A percentile compares a stretch with the other conserved stretches of the same genome.
Conservation (phyloP, 805 yeast genomes). For the Saturnispora galanensis region DNA sequence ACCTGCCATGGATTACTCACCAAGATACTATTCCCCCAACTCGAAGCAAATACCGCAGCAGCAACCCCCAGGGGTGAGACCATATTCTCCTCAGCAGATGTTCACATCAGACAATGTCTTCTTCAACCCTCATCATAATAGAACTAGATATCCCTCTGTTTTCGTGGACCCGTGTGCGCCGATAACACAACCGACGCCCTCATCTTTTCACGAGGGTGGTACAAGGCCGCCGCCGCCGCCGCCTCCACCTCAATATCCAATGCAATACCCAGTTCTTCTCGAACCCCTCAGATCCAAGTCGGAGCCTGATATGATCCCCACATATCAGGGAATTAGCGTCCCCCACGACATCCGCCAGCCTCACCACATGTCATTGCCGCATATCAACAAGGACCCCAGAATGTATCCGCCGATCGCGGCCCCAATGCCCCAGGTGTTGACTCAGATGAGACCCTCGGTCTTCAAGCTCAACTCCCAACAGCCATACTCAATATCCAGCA, state of each 20-base stretch:
- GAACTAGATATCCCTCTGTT: conserved; percentile 39
- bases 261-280: not conserved
- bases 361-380: too few species aligned
- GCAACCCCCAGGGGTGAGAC: conserved; percentile 5
- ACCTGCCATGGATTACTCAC: not conserved
- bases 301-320: not conserved
- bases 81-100: conserved; percentile 13
- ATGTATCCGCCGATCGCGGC: too few species aligned
- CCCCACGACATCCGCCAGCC: too few species aligned
- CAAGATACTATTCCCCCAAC: not conserved
- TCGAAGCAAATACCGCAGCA: not conserved
- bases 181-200: not conserved
- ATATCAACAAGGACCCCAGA: too few species aligned
- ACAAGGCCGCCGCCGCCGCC: too few species aligned
- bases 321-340: too few species aligned
- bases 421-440: too few species aligned
- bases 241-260: not conserved
- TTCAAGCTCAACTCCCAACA: too few species aligned
- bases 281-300: conserved; percentile 4
- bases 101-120: conserved; percentile 16
- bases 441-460: too few species aligned
- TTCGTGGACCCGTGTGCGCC: conserved; percentile 43
- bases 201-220: too few species aligned
- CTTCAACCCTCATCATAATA: conserved; percentile 21
- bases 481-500: not conserved